phyloP scores from a whole-genome alignment of 1,284 basidiomycete genomes.

The Cerioporus squamosus region DNA sequence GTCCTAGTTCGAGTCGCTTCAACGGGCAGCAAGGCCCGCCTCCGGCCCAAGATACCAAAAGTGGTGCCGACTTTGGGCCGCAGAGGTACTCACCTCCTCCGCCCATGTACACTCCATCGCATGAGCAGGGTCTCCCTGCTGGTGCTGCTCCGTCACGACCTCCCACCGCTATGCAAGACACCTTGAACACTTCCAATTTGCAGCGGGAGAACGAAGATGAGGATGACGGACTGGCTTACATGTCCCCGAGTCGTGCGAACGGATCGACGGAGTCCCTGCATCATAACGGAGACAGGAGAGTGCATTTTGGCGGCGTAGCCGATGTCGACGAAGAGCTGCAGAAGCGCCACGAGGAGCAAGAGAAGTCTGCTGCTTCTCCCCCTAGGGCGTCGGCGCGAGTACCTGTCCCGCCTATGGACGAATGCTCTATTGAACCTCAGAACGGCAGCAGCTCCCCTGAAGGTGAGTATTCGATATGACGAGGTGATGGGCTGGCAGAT shows the following conservation, averaged over 20 bases:
- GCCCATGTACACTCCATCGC: conserved; percentile 25
- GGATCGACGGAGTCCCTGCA: conserved; percentile 21
- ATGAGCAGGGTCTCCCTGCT: conserved; percentile 26
- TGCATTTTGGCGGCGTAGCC: conserved; percentile 28
- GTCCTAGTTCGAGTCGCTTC: conserved; percentile 10
- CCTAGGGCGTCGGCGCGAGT: not conserved
- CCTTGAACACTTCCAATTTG: not conserved
- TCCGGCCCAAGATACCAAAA: conserved; percentile 17
- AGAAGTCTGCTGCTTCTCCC: not conserved
- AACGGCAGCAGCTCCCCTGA: conserved; percentile 9
- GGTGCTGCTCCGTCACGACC: conserved; percentile 39
- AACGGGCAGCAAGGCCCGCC: conserved; percentile 20
- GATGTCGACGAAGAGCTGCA: conserved; percentile 25
- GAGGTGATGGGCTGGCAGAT: not conserved
- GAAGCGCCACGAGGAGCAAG: conserved; percentile 18
- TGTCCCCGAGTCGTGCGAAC: conserved; percentile 36
- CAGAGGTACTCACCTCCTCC: conserved; percentile 29
- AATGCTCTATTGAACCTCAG: not conserved
- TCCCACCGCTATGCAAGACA: conserved; percentile 4
- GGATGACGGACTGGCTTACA: conserved; percentile 45
- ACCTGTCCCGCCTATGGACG: conserved; percentile 6
- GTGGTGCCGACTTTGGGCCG: conserved; percentile 11
- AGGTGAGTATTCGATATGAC: not conserved
- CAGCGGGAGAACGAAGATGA: conserved; percentile 12
- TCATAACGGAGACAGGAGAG: conserved; percentile 26